A percentile compares a stretch with the other conserved stretches of the same genome.
Evolutionary conservation across 306 rosid species (phyloP).

Genomic region (Castanea mollissima): DNA sequence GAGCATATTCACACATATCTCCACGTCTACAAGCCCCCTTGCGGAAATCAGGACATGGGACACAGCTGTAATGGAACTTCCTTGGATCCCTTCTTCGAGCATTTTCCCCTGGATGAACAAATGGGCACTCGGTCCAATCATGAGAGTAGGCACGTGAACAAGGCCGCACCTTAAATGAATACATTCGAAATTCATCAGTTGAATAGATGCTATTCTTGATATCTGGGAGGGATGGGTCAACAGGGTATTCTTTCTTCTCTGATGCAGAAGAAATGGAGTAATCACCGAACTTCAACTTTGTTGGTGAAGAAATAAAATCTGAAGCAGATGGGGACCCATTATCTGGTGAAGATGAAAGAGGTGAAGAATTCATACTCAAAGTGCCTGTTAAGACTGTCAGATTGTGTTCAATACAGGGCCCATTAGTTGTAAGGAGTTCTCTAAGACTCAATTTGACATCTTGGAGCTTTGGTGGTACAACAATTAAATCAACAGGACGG

Average conservation of each 20-base stretch:
- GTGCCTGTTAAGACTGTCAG: slow-evolving; percentile 45
- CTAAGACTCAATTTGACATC: slow-evolving; percentile 48
- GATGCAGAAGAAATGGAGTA: slow-evolving; percentile 44
- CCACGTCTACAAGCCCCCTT: slow-evolving; percentile 95
- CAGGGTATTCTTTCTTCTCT: slow-evolving; percentile 89
- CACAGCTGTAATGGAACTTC: slow-evolving; percentile 91
- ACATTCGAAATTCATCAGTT: slow-evolving; percentile 93
- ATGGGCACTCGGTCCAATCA: slow-evolving; percentile 98
- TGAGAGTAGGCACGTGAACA: slow-evolving; percentile 96
- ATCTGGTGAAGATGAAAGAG: slow-evolving; percentile 60
- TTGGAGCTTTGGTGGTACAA: slow-evolving; percentile 59
- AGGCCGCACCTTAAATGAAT: slow-evolving; percentile 93
- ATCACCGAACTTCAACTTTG: slow-evolving; percentile 53
- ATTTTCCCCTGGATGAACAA: slow-evolving; percentile 96
- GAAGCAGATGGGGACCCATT: slow-evolving; percentile 55
- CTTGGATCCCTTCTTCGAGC: slow-evolving; percentile 98
- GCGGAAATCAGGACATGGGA: slow-evolving; percentile 91
- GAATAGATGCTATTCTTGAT: slow-evolving; percentile 91
- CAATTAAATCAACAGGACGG: slow-evolving; percentile 62
- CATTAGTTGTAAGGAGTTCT: slow-evolving; percentile 61
- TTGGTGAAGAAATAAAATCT: slow-evolving; percentile 49
- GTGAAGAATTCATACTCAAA: slow-evolving; percentile 53
- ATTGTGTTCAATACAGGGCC: slow-evolving; percentile 43
- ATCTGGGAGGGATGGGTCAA: slow-evolving; percentile 92
- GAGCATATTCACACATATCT: slow-evolving; percentile 97